phyloP scores from a whole-genome alignment of 306 rosid species.

The Astragalus membranaceus region DNA sequence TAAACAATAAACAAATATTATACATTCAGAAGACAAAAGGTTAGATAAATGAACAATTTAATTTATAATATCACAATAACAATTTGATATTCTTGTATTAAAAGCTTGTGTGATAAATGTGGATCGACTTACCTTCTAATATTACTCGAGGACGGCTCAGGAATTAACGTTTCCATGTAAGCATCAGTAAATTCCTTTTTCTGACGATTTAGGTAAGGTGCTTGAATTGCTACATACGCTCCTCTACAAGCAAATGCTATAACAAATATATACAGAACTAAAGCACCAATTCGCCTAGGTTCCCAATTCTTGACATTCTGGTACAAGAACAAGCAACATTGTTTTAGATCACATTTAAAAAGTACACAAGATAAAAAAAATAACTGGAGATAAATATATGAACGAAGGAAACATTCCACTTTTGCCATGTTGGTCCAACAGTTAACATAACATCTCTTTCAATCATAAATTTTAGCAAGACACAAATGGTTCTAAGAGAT shows the following conservation, averaged over 20 bases:
- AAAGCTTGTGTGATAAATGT: constrained; percentile 12
- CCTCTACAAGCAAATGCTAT: constrained; percentile 58
- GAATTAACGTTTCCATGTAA: constrained; percentile 92
- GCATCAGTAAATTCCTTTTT: constrained; percentile 75
- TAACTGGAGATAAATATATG: neutral
- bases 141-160: constrained; percentile 79
- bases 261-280: constrained; percentile 52
- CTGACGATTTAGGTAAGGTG: constrained; percentile 50
- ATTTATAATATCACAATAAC: neutral
- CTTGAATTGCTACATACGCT: constrained; percentile 48
- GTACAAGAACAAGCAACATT: constrained; percentile 14
- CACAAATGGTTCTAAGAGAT: neutral
- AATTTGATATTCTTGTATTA: neutral
- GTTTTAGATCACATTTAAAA: constrained; percentile 2
- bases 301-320: constrained; percentile 85
- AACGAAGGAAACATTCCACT: neutral
- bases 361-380: neutral
- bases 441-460: neutral
- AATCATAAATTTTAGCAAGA: neutral
- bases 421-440: constrained; percentile 2
- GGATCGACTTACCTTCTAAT: constrained; percentile 48
- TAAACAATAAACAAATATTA: neutral
- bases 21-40: neutral
- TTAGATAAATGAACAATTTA: neutral
- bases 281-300: constrained; percentile 59